Evolutionary conservation across 371 early-diverging fungal species (phyloP).

Genomic region (Mucor racemosus): DNA sequence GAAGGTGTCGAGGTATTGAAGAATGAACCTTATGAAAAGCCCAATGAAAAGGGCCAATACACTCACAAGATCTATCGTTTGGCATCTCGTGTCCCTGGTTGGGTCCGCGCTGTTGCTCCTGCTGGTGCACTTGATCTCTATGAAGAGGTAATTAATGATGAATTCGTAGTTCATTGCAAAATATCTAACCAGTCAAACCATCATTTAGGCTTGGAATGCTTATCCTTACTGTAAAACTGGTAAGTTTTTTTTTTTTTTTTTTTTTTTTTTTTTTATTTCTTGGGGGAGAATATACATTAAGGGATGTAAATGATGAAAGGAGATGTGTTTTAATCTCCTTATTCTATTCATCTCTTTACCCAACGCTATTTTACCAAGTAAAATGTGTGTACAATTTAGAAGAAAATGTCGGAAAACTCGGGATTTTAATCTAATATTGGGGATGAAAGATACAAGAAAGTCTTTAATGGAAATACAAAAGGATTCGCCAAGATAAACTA

Average conservation of each 20-base stretch:
- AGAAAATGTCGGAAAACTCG: background rate
- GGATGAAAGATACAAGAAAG: background rate
- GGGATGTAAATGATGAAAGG: background rate
- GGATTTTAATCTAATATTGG: background rate
- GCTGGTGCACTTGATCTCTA: slow-evolving; percentile 66
- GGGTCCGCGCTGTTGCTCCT: slow-evolving; percentile 62
- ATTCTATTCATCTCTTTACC: background rate
- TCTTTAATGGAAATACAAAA: background rate
- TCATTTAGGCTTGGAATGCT: slow-evolving; percentile 76
- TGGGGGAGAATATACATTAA: background rate
- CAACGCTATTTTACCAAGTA: too few species aligned
- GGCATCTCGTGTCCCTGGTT: slow-evolving; percentile 61
- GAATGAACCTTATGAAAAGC: slow-evolving; percentile 74
- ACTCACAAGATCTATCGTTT: slow-evolving; percentile 73
- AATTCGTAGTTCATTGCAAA: too few species aligned
- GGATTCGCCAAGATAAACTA: slow-evolving; percentile 2
- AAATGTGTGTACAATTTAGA: background rate
- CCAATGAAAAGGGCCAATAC: slow-evolving; percentile 70
- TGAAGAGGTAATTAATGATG: slow-evolving; percentile 48
- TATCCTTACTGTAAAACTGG: slow-evolving; percentile 83
- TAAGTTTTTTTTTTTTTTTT: slow-evolving; percentile 27
- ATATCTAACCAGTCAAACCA: background rate
- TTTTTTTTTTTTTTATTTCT: background rate
- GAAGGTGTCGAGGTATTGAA: slow-evolving; percentile 75
- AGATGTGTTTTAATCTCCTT: background rate